Percentiles rank a stretch among this genome's conserved stretches.
Evolutionary conservation across 495 filamentous ascomycete genomes (phyloP).

Genomic region (Podospora pseudopauciseta): DNA sequence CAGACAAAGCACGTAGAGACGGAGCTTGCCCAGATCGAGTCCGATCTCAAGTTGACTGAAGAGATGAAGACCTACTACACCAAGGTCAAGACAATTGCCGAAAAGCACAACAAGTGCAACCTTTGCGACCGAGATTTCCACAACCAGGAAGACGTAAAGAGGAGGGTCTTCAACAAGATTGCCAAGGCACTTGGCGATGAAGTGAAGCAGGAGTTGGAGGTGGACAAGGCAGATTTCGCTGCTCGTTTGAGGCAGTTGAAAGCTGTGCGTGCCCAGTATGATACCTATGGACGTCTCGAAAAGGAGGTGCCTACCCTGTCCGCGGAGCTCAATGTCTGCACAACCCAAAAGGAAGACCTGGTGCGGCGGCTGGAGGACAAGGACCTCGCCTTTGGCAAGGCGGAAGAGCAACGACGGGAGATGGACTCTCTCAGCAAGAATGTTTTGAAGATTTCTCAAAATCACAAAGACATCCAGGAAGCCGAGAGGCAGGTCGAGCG

Average conservation of each 20-base stretch:
- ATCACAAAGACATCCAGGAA: slow-evolving; percentile 63
- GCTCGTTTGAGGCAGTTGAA: slow-evolving; percentile 55
- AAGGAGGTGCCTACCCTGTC: slow-evolving; percentile 67
- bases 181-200: slow-evolving; percentile 55
- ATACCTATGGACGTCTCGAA: slow-evolving; percentile 66
- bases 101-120: slow-evolving; percentile 61
- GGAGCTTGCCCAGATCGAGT: slow-evolving; percentile 57
- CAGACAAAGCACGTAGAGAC: slow-evolving; percentile 51
- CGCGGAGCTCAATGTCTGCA: slow-evolving; percentile 55
- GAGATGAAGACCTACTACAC: slow-evolving; percentile 61
- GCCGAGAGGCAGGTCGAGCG: slow-evolving; percentile 68
- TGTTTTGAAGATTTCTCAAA: slow-evolving; percentile 70
- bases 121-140: slow-evolving; percentile 66
- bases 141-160: slow-evolving; percentile 50
- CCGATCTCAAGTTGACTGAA: slow-evolving; percentile 59
- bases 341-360: slow-evolving; percentile 55
- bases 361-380: slow-evolving; percentile 67
- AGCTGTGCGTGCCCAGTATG: slow-evolving; percentile 61
- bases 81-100: slow-evolving; percentile 55
- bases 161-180: slow-evolving; percentile 59
- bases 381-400: slow-evolving; percentile 64
- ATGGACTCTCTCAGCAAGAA: slow-evolving; percentile 71
- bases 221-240: slow-evolving; percentile 51
- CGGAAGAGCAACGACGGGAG: slow-evolving; percentile 63
- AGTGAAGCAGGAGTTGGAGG: slow-evolving; percentile 49